phyloP scores from a whole-genome alignment of 495 filamentous ascomycete species.

The Parachaetomium inaequale region DNA sequence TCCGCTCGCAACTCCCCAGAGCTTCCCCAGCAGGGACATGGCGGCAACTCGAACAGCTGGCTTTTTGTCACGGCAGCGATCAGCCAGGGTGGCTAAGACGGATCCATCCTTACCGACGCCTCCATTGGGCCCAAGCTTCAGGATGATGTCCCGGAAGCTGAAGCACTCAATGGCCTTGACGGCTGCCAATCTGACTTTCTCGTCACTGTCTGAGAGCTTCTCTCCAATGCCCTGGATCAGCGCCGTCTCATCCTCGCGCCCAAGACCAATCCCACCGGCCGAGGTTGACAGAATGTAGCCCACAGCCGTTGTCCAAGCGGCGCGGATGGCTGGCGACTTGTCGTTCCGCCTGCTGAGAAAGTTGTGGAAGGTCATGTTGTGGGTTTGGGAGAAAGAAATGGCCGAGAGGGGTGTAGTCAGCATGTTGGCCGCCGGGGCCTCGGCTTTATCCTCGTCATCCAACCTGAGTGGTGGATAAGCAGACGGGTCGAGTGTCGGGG shows the following conservation, averaged over 20 bases:
- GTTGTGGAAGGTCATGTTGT: constrained; percentile 70
- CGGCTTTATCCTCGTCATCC: constrained; percentile 50
- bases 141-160: constrained; percentile 70
- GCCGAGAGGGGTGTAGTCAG: constrained; percentile 75
- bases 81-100: constrained; percentile 73
- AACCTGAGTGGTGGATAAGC: constrained; percentile 74
- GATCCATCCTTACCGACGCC: constrained; percentile 66
- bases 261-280: constrained; percentile 80
- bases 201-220: constrained; percentile 83
- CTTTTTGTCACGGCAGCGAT: constrained; percentile 84
- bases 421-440: constrained; percentile 51
- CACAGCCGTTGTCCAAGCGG: constrained; percentile 79
- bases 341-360: constrained; percentile 83
- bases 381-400: constrained; percentile 76
- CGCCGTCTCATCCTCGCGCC: constrained; percentile 65
- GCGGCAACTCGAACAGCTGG: constrained; percentile 76
- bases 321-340: constrained; percentile 72
- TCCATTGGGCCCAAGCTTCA: constrained; percentile 72
- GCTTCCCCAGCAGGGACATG: constrained; percentile 74
- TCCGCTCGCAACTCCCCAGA: constrained; percentile 88
- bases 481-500: constrained; percentile 68
- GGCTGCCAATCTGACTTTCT: constrained; percentile 83
- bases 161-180: constrained; percentile 76
- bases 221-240: constrained; percentile 70
- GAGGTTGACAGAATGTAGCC: constrained; percentile 78